Base-by-base conservation (phyloP, 75 land plant species). In the Pinus albicaulis region DNA sequence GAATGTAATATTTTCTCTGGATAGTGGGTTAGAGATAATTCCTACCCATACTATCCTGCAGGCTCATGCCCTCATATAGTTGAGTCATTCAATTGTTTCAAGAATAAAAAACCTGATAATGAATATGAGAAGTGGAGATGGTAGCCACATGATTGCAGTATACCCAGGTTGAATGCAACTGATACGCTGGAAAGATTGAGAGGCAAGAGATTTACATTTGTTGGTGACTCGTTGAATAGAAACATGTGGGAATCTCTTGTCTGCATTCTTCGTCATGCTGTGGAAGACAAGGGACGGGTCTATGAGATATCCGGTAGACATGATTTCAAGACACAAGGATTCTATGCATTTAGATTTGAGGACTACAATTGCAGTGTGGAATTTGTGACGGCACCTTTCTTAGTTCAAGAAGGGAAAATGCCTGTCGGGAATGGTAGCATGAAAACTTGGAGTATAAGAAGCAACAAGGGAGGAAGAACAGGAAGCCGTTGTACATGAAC, bases 231-330 rank as follows among this genome's bases (percentile, higher is more conserved):
- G 0, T 77, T 92, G 24, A 91, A 87, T 73, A 89, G 97, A 62
- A 92, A 94, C 78, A 93, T 92, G 90, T 94, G 94, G 94, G 94
- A 92, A 68, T 92, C 97, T 24, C 84, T 94, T 25, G 86, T 94
- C 73, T 94, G 97, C 68, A 87, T 84, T 53, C 81, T 94, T 36
- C 81, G 76, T 36, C 78, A 85, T 55, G 74, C 84, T 20, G 88
- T 85, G 19, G 78, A 84, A 72, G 83, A 94, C 75, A 83, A 80
- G 73, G 78, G 36, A 0, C 84, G 80, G 58, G 90, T 92, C 38
- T 86, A 70, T 60, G 91, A 92, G 76, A 82, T 81, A 5, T 71
- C 77, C 26, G 92, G 92, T 7, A 79, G 86, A 34, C 77, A 71
- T 7, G 70, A 81, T 58, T 92, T 88, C 56, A 78, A 85, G 53